Base-by-base conservation (phyloP, 164 flowering plant species). In the Magnolia kwangsiensis region DNA sequence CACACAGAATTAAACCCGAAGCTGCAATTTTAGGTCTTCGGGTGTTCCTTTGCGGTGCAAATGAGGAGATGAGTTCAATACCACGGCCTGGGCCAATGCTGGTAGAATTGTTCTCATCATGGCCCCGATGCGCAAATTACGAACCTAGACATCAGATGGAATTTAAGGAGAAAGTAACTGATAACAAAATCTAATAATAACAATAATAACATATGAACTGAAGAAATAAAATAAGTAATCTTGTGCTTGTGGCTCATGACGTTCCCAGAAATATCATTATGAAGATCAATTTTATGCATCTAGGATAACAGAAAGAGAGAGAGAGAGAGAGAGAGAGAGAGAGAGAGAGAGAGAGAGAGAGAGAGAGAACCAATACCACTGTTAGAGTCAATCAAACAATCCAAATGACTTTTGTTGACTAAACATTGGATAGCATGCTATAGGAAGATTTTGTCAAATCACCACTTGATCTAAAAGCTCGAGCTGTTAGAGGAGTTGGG, bases 111-210 rank as follows among this genome's bases (percentile, higher is more conserved):
- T 92, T 82, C 86, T 89, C 89, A 93, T 86, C 97, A 90, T 92
- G 59, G 97, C 98, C 79, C 98, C 98, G 86, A 91, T 95, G 18
- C 98, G 86, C 83, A 95, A 84, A 81, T 95, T 95, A 77, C 91
- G 85, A 24, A 91, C 97, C 98, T 95, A 78, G 61, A 79, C 7
- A 61, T 23, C 69, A 58, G 75, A 73, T 73, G 5, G 29, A 49
- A 19, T n/a, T 10, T 45, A 19, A 55, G 10, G 27, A 18, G 55
- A n/a, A 55, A 9, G 10, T 21, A 66, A 64, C 58, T 13, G 8
- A n/a, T 51, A 27, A 27, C 18, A 29, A 23, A 50, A 67, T 14
- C 16, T 27, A 31, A 29, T 4, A 31, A 9, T 68, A 29, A 27
- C 4, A 68, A 68, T 14, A 68, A 37, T 37, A 13, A 68, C 18